A percentile compares a stretch with the other conserved stretches of the same genome.
Conservation (phyloP, 2,329 filamentous ascomycete genomes). For the Fusarium fracticaudum region DNA sequence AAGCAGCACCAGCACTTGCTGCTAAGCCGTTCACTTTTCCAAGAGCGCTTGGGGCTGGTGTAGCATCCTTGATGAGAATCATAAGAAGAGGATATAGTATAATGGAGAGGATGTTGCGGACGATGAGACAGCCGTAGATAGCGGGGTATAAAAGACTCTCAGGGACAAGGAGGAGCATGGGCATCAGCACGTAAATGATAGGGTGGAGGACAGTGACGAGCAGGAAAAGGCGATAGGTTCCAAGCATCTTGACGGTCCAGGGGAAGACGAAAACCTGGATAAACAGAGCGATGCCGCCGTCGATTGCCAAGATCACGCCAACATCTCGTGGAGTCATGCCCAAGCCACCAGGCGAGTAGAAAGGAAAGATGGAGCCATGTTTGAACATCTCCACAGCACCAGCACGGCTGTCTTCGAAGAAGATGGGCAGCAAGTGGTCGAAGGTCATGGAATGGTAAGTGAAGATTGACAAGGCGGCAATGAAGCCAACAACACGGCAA, state of each 20-base stretch:
- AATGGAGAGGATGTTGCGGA: slow-evolving; percentile 70
- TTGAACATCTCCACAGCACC: slow-evolving; percentile 50
- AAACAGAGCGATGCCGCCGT: slow-evolving; percentile 67
- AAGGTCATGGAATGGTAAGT: slow-evolving; percentile 97
- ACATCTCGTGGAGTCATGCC: slow-evolving; percentile 71
- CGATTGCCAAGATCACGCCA: slow-evolving; percentile 68
- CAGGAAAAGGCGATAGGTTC: slow-evolving; percentile 69
- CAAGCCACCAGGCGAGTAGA: slow-evolving; percentile 70
- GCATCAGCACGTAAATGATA: slow-evolving; percentile 68
- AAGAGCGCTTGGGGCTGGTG: slow-evolving; percentile 63
- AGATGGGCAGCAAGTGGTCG: slow-evolving; percentile 91
- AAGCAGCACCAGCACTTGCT: slow-evolving; percentile 72
- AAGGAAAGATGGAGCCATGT: slow-evolving; percentile 50
- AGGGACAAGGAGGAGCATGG: slow-evolving; percentile 66
- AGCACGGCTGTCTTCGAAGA: slow-evolving; percentile 80
- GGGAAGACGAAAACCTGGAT: slow-evolving; percentile 71
- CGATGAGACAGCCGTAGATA: slow-evolving; percentile 66
- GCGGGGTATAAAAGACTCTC: slow-evolving; percentile 60
- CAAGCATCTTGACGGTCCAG: slow-evolving; percentile 64
- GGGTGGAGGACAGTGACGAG: slow-evolving; percentile 69
- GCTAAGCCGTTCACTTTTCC: slow-evolving; percentile 74
- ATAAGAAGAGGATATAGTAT: slow-evolving; percentile 72
- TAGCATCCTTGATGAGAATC: slow-evolving; percentile 74
- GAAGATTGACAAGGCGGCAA: slow-evolving; percentile 87
- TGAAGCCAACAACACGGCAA: slow-evolving; percentile 76